Base-by-base conservation (phyloP, 441 rosid species). In the Biscutella auriculata region DNA sequence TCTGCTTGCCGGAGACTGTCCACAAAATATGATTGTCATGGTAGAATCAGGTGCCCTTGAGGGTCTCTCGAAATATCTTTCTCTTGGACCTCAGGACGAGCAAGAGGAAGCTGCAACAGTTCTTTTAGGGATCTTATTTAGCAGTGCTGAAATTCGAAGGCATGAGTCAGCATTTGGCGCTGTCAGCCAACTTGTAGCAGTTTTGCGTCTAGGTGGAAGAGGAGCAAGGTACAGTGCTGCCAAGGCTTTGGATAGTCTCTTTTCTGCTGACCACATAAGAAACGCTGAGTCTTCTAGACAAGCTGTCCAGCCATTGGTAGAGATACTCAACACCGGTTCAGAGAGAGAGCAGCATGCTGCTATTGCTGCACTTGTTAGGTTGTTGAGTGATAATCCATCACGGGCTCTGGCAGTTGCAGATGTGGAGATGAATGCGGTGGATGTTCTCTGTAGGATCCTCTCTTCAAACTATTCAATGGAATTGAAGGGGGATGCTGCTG, bases 301-400 rank as follows among this genome's bases (percentile, higher is more conserved):
- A 83, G 96, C 99, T 70, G 88, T 95, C 72, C 98, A 95, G 70
- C 99, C 99, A 12, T 75, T 95, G 72, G 97, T 95, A 59, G 99
- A 95, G 83, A 86, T 95, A 62, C 97, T 95, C 64, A 95, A 79
- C 62, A 83, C 91, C 64, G 99, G 99, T 67, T 60, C 81, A 65
- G 99, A 95, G 83, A 86, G 71, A 68, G 99, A 95, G 74, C 99
- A 95, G 71, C 98, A 95, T 75, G 99, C 99, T 66, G 96, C 97
- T 50, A 95, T 91, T 71, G 95, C 97, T 67, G 97, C 99, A 26
- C 74, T 95, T 78, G 86, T 95, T 70, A 84, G 92, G 75, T 74
- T 95, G 69, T 72, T 95, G 77, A 95, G 95, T 67, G 98, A 95
- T 78, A 91, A 91, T 73, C 92, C 97, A 26, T 88, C 98, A 51